These are phyloP conservation scores for Stephania japonica DNA, from an alignment of 164 flowering plant genomes.

Conservation along the genomic window DNA sequence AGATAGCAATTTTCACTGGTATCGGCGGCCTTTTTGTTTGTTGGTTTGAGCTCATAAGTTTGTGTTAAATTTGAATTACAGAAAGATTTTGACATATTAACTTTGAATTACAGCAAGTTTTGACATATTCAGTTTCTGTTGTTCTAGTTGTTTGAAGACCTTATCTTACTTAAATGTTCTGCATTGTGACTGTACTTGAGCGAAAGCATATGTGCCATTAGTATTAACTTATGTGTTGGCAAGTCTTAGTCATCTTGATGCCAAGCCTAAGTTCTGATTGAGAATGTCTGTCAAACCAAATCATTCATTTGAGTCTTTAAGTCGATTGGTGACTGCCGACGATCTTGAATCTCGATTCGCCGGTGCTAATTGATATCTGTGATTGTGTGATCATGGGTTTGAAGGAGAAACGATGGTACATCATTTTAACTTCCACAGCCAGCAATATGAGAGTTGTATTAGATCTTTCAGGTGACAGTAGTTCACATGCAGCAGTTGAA, in stretches of 20 bases:
- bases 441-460: too few relatives aligned
- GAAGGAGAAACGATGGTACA: too few relatives aligned
- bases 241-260: too few relatives aligned
- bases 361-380: too few relatives aligned
- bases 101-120: neutral
- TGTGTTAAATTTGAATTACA: neutral
- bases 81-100: neutral
- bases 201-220: too few relatives aligned
- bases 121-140: neutral
- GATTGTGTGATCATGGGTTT: too few relatives aligned
- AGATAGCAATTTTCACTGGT: conserved; percentile 3
- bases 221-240: too few relatives aligned
- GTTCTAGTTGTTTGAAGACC: neutral
- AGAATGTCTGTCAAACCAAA: neutral
- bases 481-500: neutral
- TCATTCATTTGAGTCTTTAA: neutral
- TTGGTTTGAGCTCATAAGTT: neutral
- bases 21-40: neutral
- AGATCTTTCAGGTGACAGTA: too few relatives aligned
- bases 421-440: too few relatives aligned
- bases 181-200: neutral
- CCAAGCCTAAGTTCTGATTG: too few relatives aligned
- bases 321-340: neutral
- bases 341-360: too few relatives aligned
- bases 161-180: neutral